phyloP scores from a whole-genome alignment of 2,329 filamentous ascomycete species.

The Dothidotthia symphoricarpi region DNA sequence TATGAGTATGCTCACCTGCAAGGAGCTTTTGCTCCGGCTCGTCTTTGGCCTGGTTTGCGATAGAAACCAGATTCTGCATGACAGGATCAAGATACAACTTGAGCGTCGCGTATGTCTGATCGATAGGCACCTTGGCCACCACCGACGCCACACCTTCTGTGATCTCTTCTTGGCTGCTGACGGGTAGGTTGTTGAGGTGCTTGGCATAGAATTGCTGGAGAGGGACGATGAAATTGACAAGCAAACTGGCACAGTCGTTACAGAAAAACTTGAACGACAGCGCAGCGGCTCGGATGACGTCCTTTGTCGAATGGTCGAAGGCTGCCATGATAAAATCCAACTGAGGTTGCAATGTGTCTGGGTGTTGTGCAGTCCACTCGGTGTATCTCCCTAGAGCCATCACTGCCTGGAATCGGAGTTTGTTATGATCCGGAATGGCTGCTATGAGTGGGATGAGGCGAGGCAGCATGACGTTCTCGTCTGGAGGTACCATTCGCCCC shows the following conservation, averaged over 20 bases:
- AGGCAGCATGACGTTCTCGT: slow-evolving; percentile 82
- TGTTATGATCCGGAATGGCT: slow-evolving; percentile 92
- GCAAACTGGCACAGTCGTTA: slow-evolving; percentile 83
- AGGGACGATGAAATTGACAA: slow-evolving; percentile 79
- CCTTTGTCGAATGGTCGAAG: slow-evolving; percentile 83
- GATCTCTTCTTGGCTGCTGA: slow-evolving; percentile 87
- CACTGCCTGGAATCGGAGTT: slow-evolving; percentile 96
- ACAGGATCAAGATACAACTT: slow-evolving; percentile 94
- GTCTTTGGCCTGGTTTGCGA: slow-evolving; percentile 80
- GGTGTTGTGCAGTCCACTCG: slow-evolving; percentile 94
- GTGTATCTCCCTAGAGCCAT: slow-evolving; percentile 97
- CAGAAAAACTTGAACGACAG: slow-evolving; percentile 97
- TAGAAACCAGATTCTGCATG: slow-evolving; percentile 76
- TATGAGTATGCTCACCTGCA: slow-evolving; percentile 59
- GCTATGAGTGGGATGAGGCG: slow-evolving; percentile 92
- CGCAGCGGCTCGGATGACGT: slow-evolving; percentile 87
- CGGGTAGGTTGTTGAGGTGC: slow-evolving; percentile 80
- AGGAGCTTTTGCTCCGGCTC: slow-evolving; percentile 82
- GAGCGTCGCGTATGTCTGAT: slow-evolving; percentile 78
- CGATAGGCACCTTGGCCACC: slow-evolving; percentile 77
- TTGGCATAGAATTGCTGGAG: slow-evolving; percentile 91
- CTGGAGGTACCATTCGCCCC: slow-evolving; percentile 90
- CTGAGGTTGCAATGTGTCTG: slow-evolving; percentile 86
- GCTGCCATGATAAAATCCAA: slow-evolving; percentile 94
- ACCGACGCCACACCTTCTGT: slow-evolving; percentile 94